Evolutionary conservation across 1,139 yeast species (phyloP).

Genomic region (Suhomyces maxii): DNA sequence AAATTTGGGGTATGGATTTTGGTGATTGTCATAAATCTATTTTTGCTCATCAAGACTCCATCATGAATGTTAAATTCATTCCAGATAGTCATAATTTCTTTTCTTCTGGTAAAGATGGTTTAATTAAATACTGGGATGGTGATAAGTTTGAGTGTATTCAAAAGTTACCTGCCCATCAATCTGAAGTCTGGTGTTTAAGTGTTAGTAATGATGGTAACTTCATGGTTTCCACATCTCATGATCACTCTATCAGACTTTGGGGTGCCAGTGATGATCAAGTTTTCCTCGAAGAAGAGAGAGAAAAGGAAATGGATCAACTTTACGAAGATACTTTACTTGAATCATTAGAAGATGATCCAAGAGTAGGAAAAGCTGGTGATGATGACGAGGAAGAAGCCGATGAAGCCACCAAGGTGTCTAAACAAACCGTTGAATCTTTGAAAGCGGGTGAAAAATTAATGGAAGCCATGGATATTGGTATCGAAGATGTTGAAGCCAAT

Average conservation of each 20-base stretch:
- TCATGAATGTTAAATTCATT: conserved; percentile 82
- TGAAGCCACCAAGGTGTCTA: conserved; percentile 65
- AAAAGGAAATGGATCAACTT: conserved; percentile 88
- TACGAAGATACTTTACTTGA: conserved; percentile 76
- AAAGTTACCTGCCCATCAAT: conserved; percentile 81
- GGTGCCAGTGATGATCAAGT: conserved; percentile 90
- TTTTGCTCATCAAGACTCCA: conserved; percentile 95
- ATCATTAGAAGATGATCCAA: conserved; percentile 63
- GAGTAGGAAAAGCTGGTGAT: conserved; percentile 31
- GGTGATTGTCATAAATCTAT: conserved; percentile 98
- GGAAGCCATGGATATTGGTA: conserved; percentile 89
- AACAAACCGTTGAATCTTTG: conserved; percentile 86
- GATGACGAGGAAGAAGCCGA: conserved; percentile 50
- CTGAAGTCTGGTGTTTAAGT: conserved; percentile 91
- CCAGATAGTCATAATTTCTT: conserved; percentile 87
- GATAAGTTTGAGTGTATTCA: conserved; percentile 94
- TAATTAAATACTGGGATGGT: conserved; percentile 96
- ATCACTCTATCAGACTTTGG: conserved; percentile 91
- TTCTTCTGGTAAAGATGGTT: conserved; percentile 86
- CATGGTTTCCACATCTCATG: conserved; percentile 88
- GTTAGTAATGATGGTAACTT: conserved; percentile 71
- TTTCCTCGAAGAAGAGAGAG: conserved; percentile 93
- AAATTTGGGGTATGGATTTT: conserved; percentile 97
- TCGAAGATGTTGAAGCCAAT: conserved; percentile 63
- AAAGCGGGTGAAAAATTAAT: conserved; percentile 92